Conservation (phyloP, 2,329 filamentous ascomycete species). For the Diaporthe aspalathi region DNA sequence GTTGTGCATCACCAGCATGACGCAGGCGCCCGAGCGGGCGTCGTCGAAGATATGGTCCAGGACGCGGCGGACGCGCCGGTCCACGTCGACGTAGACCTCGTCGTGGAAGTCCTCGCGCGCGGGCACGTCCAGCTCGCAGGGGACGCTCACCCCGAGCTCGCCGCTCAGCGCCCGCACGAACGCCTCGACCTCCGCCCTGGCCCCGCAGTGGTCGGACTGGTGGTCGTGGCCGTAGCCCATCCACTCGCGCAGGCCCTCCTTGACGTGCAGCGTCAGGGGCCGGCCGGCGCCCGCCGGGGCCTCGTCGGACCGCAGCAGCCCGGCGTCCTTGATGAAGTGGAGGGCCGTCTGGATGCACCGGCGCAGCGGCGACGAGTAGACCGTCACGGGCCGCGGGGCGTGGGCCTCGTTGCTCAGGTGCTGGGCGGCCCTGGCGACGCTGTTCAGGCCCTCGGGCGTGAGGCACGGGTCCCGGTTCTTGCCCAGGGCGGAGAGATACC, state of each 20-base stretch:
- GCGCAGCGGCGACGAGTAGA: slow-evolving; percentile 35
- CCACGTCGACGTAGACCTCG: slow-evolving; percentile 36
- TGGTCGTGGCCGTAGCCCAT: slow-evolving; percentile 36
- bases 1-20: slow-evolving; percentile 36
- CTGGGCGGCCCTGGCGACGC: not conserved
- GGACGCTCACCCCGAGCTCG: not conserved
- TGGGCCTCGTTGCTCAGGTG: not conserved
- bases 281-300: not conserved
- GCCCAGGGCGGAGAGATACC: slow-evolving; percentile 23
- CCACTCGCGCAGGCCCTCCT: slow-evolving; percentile 38
- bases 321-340: slow-evolving; percentile 14
- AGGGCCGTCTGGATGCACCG: slow-evolving; percentile 37
- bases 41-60: slow-evolving; percentile 33
- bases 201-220: slow-evolving; percentile 29
- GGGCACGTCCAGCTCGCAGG: not conserved
- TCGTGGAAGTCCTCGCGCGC: not conserved
- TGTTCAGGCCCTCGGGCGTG: not conserved
- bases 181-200: not conserved
- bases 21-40: not conserved
- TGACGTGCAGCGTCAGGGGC: slow-evolving; percentile 9
- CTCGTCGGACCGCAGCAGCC: not conserved
- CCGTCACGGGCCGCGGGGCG: not conserved
- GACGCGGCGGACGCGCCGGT: slow-evolving; percentile 30
- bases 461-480: slow-evolving; percentile 30
- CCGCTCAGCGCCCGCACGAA: not conserved